phyloP scores from a whole-genome alignment of 768 basidiomycete species.

The Podaxis sp. region DNA sequence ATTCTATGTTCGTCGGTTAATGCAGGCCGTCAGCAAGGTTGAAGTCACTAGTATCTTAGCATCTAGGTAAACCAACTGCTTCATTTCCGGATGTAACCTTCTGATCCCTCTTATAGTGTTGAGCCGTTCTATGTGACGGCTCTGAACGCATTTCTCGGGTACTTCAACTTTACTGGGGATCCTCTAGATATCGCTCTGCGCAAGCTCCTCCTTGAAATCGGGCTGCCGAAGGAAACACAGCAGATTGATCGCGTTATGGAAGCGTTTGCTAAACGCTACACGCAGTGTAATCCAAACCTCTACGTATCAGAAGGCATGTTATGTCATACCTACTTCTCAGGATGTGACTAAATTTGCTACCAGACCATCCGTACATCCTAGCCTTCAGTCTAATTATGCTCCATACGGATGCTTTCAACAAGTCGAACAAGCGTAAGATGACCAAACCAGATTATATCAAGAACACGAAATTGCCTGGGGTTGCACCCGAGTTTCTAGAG shows the following conservation, averaged over 20 bases:
- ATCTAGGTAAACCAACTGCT: slow-evolving; percentile 55
- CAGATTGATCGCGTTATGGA: slow-evolving; percentile 98
- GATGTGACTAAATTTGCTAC: not conserved
- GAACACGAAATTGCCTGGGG: slow-evolving; percentile 87
- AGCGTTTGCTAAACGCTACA: slow-evolving; percentile 86
- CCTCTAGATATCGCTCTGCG: slow-evolving; percentile 92
- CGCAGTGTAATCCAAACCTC: slow-evolving; percentile 77
- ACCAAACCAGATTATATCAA: slow-evolving; percentile 90
- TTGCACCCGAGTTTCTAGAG: slow-evolving; percentile 81
- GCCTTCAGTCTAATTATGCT: slow-evolving; percentile 99
- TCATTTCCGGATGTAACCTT: not conserved
- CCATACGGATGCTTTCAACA: slow-evolving; percentile 98
- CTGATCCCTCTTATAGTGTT: slow-evolving; percentile 44
- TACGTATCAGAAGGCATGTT: slow-evolving; percentile 73
- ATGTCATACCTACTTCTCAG: not conserved
- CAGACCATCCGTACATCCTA: slow-evolving; percentile 93
- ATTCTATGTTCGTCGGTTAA: slow-evolving; percentile 65
- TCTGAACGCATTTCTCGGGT: slow-evolving; percentile 67
- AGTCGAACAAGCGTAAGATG: slow-evolving; percentile 98
- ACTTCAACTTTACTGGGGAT: slow-evolving; percentile 76
- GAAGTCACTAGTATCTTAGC: slow-evolving; percentile 84
- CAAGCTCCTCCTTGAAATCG: slow-evolving; percentile 85
- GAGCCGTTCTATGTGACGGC: slow-evolving; percentile 71
- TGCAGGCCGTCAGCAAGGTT: slow-evolving; percentile 64
- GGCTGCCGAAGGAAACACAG: slow-evolving; percentile 93